These are phyloP conservation scores for Berkeleyomyces rouxiae DNA, from an alignment of 2,329 filamentous ascomycete genomes.

Conservation along the genomic window DNA sequence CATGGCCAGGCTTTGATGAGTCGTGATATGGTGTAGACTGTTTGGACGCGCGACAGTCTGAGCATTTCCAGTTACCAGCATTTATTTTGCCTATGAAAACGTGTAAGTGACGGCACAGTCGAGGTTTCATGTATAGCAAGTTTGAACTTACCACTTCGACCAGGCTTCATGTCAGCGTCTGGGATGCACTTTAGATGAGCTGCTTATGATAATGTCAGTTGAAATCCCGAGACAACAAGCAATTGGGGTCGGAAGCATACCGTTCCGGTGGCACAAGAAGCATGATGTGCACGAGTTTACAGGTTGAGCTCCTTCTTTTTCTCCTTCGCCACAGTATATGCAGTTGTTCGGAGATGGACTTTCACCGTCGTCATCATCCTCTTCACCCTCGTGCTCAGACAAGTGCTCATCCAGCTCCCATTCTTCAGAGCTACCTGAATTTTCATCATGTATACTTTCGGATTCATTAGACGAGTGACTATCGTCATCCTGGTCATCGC, in stretches of 20 bases:
- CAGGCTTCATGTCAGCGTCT: slow-evolving; percentile 28
- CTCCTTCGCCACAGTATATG: slow-evolving; percentile 75
- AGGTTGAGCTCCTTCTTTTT: slow-evolving; percentile 65
- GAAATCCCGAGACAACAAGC: slow-evolving; percentile 17
- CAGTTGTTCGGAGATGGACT: slow-evolving; percentile 31
- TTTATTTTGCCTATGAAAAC: slow-evolving; percentile 19
- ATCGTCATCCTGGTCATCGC: slow-evolving; percentile 25
- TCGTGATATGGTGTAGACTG: not conserved
- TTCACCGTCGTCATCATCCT: slow-evolving; percentile 39
- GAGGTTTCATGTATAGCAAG: not conserved
- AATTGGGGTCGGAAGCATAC: slow-evolving; percentile 35
- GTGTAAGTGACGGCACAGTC: not conserved
- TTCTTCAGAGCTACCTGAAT: slow-evolving; percentile 39
- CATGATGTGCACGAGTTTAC: slow-evolving; percentile 69
- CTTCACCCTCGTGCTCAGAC: slow-evolving; percentile 35
- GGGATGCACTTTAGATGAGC: slow-evolving; percentile 84
- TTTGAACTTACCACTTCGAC: slow-evolving; percentile 31
- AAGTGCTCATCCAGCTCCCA: slow-evolving; percentile 43
- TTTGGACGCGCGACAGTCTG: slow-evolving; percentile 12
- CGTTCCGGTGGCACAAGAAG: slow-evolving; percentile 61
- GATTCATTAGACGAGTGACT: slow-evolving; percentile 16
- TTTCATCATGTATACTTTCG: slow-evolving; percentile 22
- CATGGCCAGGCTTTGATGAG: not conserved
- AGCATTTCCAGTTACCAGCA: slow-evolving; percentile 33
- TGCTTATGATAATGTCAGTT: slow-evolving; percentile 24